phyloP scores from a whole-genome alignment of 2,329 filamentous ascomycete species.

The Ustilaginoidea virens region DNA sequence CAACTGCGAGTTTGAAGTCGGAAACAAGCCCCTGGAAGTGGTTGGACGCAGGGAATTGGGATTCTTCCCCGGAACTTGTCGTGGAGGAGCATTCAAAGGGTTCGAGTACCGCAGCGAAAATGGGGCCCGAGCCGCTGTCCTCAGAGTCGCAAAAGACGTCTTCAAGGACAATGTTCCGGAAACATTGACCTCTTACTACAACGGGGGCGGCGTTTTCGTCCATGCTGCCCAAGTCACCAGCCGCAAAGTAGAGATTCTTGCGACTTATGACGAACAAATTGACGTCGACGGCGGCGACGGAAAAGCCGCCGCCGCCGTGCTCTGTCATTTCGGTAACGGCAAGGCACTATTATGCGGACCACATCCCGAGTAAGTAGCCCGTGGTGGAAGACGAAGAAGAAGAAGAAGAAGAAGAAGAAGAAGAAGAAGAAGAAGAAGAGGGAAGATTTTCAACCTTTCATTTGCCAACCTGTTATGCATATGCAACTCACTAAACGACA shows the following conservation, averaged over 20 bases:
- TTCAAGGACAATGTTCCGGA: slow-evolving; percentile 43
- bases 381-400: too few species aligned
- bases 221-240: slow-evolving; percentile 49
- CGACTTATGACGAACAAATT: slow-evolving; percentile 59
- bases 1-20: slow-evolving; percentile 83
- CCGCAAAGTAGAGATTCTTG: slow-evolving; percentile 63
- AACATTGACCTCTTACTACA: slow-evolving; percentile 69
- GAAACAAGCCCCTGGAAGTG: slow-evolving; percentile 63
- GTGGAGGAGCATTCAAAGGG: slow-evolving; percentile 74
- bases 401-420: too few species aligned
- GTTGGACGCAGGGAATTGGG: slow-evolving; percentile 69
- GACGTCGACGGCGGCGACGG: slow-evolving; percentile 61
- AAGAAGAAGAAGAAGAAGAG: too few species aligned
- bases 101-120: slow-evolving; percentile 84
- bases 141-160: slow-evolving; percentile 47
- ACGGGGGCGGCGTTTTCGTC: slow-evolving; percentile 88
- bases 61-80: slow-evolving; percentile 77
- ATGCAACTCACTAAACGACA: too few species aligned
- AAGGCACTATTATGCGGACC: slow-evolving; percentile 68
- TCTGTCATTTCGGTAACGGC: slow-evolving; percentile 70
- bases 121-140: slow-evolving; percentile 57
- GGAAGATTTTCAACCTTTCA: too few species aligned
- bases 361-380: slow-evolving; percentile 82
- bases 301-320: slow-evolving; percentile 59
- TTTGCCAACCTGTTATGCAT: slow-evolving; percentile 5